Percentiles rank a stretch among this genome's conserved stretches.
phyloP scores from a whole-genome alignment of 2,329 filamentous ascomycete species.

The Neurospora sp. region DNA sequence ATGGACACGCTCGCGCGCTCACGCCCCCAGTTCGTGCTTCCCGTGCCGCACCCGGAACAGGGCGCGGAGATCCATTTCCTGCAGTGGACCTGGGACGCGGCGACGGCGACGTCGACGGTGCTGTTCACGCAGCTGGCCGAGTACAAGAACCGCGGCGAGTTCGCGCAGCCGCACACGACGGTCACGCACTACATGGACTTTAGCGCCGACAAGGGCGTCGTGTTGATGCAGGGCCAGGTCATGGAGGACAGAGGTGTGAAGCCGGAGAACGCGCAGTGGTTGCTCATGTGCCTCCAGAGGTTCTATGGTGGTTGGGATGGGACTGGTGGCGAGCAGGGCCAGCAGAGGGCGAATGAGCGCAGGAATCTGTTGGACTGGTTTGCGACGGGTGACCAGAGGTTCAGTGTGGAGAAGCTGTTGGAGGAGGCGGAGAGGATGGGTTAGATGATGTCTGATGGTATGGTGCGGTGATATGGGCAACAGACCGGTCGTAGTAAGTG shows the following conservation, averaged over 20 bases:
- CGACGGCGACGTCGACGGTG: conserved; percentile 57
- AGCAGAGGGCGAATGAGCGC: conserved; percentile 52
- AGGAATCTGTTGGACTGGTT: conserved; percentile 73
- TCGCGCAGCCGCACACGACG: conserved; percentile 83
- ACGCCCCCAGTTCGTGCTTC: conserved; percentile 85
- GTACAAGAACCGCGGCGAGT: conserved; percentile 85
- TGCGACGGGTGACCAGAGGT: conserved; percentile 63
- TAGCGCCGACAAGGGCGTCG: conserved; percentile 61
- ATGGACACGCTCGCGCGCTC: conserved; percentile 63
- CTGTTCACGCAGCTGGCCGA: conserved; percentile 92
- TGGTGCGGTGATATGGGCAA: not conserved
- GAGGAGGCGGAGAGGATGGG: conserved; percentile 80
- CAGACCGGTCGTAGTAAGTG: conserved; percentile 1
- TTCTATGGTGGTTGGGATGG: conserved; percentile 69
- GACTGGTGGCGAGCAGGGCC: conserved; percentile 29
- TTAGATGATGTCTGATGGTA: conserved; percentile 20
- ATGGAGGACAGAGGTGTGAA: conserved; percentile 66
- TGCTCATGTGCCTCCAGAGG: conserved; percentile 86
- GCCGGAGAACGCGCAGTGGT: conserved; percentile 75
- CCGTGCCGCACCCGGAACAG: conserved; percentile 57
- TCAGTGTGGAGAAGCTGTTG: conserved; percentile 75
- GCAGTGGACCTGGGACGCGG: conserved; percentile 83
- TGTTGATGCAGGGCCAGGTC: conserved; percentile 78
- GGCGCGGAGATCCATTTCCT: conserved; percentile 93
- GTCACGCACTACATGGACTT: conserved; percentile 87